These are phyloP conservation scores for Cardamine chenopodiifolia DNA, from an alignment of 345 rosid genomes.

Conservation along the genomic window DNA sequence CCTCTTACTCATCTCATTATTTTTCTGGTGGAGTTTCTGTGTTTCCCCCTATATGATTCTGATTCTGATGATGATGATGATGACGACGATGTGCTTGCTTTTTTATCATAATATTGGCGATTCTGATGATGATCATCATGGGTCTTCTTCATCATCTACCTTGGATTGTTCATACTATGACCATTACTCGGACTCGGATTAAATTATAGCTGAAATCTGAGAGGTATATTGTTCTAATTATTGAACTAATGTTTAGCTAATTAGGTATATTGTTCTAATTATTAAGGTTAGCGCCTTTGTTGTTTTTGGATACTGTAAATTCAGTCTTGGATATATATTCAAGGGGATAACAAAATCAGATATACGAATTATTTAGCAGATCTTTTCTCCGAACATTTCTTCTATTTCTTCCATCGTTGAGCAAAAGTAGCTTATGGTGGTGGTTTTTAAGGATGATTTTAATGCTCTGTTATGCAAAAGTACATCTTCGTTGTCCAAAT, in stretches of 20 bases:
- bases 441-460: slow-evolving; percentile 2
- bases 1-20: slow-evolving; percentile 64
- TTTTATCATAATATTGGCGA: slow-evolving; percentile 17
- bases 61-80: slow-evolving; percentile 29
- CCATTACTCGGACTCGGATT: slow-evolving; percentile 47
- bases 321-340: slow-evolving; percentile 4
- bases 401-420: not conserved
- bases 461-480: not conserved
- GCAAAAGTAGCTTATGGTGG: not conserved
- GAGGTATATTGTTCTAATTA: not conserved
- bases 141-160: slow-evolving; percentile 38
- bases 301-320: not conserved
- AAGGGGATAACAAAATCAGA: not conserved
- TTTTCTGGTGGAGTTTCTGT: slow-evolving; percentile 59
- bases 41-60: slow-evolving; percentile 57
- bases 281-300: not conserved
- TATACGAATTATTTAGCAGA: not conserved
- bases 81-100: slow-evolving; percentile 18
- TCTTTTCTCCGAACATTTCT: not conserved
- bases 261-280: not conserved
- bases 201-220: slow-evolving; percentile 33
- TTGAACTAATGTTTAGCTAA: not conserved
- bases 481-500: not conserved
- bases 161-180: slow-evolving; percentile 43
- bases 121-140: slow-evolving; percentile 11